phyloP scores from a whole-genome alignment of 352 stramenopile genomes.

The Pythium periplocum region DNA sequence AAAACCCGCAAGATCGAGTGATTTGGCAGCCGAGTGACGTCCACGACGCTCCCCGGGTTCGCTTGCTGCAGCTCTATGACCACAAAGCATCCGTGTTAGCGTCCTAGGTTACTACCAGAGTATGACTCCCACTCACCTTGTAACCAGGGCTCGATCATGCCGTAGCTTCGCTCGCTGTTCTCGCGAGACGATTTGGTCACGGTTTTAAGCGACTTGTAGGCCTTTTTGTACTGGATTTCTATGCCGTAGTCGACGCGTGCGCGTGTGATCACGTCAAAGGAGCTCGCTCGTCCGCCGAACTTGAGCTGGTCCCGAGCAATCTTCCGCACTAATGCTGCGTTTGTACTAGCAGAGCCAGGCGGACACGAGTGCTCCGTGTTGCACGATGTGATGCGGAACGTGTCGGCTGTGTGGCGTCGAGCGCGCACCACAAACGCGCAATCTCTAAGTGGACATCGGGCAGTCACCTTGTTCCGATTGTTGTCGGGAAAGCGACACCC shows the following conservation, averaged over 20 bases:
- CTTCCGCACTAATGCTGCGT: not conserved
- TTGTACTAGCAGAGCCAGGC: not conserved
- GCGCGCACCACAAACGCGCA: constrained; percentile 1
- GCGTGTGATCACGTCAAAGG: constrained; percentile 1
- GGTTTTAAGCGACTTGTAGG: not conserved
- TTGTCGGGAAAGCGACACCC: constrained; percentile 7
- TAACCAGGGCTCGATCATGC: constrained; percentile 8
- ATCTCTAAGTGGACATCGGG: not conserved
- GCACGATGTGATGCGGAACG: not conserved
- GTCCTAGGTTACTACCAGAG: too few relatives aligned
- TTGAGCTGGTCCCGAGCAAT: not conserved
- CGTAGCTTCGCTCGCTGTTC: constrained; percentile 3
- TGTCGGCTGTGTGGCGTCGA: not conserved
- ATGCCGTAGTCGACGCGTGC: constrained; percentile 8
- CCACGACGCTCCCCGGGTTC: constrained; percentile 6
- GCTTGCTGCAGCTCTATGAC: too few relatives aligned
- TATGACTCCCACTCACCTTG: not conserved
- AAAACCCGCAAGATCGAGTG: constrained; percentile 1
- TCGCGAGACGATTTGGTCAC: not conserved
- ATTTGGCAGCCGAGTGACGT: not conserved
- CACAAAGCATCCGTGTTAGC: too few relatives aligned
- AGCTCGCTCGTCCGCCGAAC: not conserved
- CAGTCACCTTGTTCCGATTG: not conserved
- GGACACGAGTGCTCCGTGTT: constrained; percentile 3
- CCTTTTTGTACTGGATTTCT: constrained; percentile 6